phyloP scores from a whole-genome alignment of 73 alveolate species.

The Diophrys sp. region DNA sequence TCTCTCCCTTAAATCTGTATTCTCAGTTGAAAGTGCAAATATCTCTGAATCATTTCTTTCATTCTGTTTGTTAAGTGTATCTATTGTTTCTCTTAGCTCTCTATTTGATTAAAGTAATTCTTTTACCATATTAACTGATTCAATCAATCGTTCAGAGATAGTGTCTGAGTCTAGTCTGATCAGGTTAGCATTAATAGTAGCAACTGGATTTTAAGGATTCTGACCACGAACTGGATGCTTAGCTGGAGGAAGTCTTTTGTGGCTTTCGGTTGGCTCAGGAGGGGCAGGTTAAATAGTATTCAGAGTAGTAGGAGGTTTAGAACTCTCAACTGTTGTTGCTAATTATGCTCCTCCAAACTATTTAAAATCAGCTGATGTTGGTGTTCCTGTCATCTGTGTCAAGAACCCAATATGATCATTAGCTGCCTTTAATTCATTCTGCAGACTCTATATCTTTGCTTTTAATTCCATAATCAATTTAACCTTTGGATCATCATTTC shows the following conservation, averaged over 20 bases:
- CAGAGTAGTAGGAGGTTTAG: neutral
- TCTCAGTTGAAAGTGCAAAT: constrained; percentile 43
- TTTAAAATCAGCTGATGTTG: neutral
- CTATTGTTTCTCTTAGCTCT: constrained; percentile 48
- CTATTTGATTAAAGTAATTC: constrained; percentile 58
- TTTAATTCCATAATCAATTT: constrained; percentile 65
- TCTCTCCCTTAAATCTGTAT: constrained; percentile 58
- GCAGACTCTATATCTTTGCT: constrained; percentile 32
- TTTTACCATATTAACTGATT: constrained; percentile 58
- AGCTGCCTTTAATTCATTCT: constrained; percentile 65
- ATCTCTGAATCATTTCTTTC: constrained; percentile 36
- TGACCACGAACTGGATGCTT: neutral
- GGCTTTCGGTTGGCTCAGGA: neutral
- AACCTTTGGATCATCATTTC: constrained; percentile 88
- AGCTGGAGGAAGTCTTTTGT: neutral
- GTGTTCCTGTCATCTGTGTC: constrained; percentile 40
- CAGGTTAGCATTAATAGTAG: constrained; percentile 6
- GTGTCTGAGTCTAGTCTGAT: constrained; percentile 38
- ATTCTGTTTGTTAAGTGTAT: constrained; percentile 16
- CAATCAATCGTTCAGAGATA: constrained; percentile 52
- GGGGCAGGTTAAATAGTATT: neutral
- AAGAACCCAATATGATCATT: constrained; percentile 58
- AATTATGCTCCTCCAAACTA: constrained; percentile 1
- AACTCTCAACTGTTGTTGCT: neutral
- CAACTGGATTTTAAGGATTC: constrained; percentile 15